phyloP scores from a whole-genome alignment of 192 early-diverging fungal species.

The Coemansia sp. region DNA sequence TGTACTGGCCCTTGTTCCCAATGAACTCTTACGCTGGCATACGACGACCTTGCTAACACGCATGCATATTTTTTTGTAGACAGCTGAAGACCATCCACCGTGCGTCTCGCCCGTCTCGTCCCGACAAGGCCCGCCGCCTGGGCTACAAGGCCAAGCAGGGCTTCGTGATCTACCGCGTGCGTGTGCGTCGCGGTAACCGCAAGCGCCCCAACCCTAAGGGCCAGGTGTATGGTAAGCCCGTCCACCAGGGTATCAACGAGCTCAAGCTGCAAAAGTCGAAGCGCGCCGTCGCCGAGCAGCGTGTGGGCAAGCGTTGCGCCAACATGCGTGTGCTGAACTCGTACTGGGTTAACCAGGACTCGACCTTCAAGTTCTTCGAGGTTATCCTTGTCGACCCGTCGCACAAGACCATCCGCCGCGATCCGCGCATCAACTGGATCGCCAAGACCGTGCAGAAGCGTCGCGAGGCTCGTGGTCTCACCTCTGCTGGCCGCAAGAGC shows the following conservation, averaged over 20 bases:
- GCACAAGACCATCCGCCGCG: conserved; percentile 98
- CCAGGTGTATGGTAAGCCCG: conserved; percentile 98
- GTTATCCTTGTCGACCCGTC: conserved; percentile 96
- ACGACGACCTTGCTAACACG: conserved; percentile 7
- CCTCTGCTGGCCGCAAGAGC: conserved; percentile 95
- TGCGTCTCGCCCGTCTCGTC: conserved; percentile 96
- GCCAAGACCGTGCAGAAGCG: conserved; percentile 96
- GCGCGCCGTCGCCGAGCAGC: conserved; percentile 93
- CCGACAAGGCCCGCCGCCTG: conserved; percentile 98
- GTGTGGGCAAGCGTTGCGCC: conserved; percentile 93
- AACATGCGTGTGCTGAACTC: conserved; percentile 99
- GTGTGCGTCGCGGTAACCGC: conserved; percentile 98
- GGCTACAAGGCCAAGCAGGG: conserved; percentile 99
- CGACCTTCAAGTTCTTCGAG: conserved; percentile 99
- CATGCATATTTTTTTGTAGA: conserved; percentile 45
- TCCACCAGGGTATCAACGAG: conserved; percentile 95
- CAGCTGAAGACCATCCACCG: conserved; percentile 99
- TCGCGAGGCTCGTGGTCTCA: conserved; percentile 97
- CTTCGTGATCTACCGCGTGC: conserved; percentile 98
- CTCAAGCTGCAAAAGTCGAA: conserved; percentile 98
- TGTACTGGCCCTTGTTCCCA: conserved; percentile 55
- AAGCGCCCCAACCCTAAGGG: conserved; percentile 98
- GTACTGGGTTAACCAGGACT: conserved; percentile 99
- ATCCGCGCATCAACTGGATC: conserved; percentile 99
- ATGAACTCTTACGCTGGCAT: conserved; percentile 23